Conservation (phyloP, 495 filamentous ascomycete genomes). For the Paragyromitra xinjiangensis region DNA sequence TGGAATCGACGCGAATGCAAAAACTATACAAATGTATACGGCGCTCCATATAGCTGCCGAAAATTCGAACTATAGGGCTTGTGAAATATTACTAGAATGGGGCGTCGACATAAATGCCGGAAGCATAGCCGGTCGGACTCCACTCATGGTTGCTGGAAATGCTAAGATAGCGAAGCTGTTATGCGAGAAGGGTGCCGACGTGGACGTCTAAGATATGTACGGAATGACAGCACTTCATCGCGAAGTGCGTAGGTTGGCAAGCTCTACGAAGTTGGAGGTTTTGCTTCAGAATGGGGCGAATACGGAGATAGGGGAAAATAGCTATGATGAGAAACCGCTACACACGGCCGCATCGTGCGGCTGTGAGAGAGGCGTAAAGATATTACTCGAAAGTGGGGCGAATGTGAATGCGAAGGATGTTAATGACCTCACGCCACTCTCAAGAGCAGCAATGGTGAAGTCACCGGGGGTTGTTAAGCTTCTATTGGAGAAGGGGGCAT, state of each 20-base stretch:
- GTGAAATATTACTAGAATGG: neutral
- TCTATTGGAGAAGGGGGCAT: conserved; percentile 10
- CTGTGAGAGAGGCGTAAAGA: neutral
- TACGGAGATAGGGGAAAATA: neutral
- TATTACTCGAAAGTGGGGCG: conserved; percentile 5
- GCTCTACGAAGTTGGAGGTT: neutral
- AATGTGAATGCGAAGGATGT: neutral
- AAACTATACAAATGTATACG: neutral
- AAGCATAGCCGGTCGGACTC: neutral
- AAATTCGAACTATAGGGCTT: neutral
- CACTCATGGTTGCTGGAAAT: neutral
- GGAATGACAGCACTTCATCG: conserved; percentile 28
- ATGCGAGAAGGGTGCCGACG: neutral
- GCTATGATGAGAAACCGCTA: neutral
- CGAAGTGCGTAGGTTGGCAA: neutral
- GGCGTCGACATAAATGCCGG: neutral
- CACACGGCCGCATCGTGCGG: neutral
- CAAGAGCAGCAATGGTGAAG: conserved; percentile 3
- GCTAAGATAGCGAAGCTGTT: neutral
- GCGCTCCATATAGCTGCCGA: conserved; percentile 2
- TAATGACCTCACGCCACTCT: conserved; percentile 22
- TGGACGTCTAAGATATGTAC: neutral
- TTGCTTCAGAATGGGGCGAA: conserved; percentile 15
- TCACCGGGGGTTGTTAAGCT: neutral
- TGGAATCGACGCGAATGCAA: conserved; percentile 3